Percentiles rank a stretch among this genome's conserved stretches.
Evolutionary conservation across 1,284 basidiomycete species (phyloP).

Genomic region (Pisolithus thermaeus): DNA sequence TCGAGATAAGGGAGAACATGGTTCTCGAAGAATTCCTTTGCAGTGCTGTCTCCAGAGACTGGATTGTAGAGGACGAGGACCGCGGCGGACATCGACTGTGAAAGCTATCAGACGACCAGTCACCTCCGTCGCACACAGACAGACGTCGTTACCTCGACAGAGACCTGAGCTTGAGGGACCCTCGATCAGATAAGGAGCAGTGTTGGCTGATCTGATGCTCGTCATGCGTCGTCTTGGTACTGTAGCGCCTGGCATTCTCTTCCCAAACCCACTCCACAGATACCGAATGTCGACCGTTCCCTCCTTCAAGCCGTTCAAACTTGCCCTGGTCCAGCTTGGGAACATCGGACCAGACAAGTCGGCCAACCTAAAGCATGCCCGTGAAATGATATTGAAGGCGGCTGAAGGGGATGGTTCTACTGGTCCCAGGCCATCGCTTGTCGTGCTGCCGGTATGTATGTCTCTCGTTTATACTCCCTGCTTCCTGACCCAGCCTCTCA

Average conservation of each 20-base stretch:
- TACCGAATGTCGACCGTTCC: constrained; percentile 31
- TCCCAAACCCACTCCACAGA: background rate
- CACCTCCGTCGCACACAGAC: too few relatives aligned
- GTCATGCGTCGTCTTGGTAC: background rate
- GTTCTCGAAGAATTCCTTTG: constrained; percentile 44
- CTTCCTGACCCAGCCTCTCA: constrained; percentile 26
- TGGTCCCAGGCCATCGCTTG: constrained; percentile 71
- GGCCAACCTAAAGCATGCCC: constrained; percentile 74
- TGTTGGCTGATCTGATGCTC: background rate
- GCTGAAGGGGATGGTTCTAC: constrained; percentile 40
- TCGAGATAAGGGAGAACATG: constrained; percentile 64
- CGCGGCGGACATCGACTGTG: background rate
- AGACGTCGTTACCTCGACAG: too few relatives aligned
- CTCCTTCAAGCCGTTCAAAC: constrained; percentile 65
- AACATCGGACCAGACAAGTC: constrained; percentile 63
- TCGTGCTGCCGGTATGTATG: constrained; percentile 78
- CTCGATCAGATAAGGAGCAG: too few relatives aligned
- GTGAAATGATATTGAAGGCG: constrained; percentile 72
- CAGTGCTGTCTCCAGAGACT: constrained; percentile 38
- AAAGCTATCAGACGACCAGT: too few relatives aligned
- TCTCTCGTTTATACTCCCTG: background rate
- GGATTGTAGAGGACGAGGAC: constrained; percentile 50
- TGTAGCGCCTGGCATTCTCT: background rate
- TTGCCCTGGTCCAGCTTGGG: constrained; percentile 86
- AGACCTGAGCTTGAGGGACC: too few relatives aligned